Percentiles rank a stretch among this genome's conserved stretches.
phyloP scores from a whole-genome alignment of 208 protist genomes.

The Wallacemonas sp. region DNA sequence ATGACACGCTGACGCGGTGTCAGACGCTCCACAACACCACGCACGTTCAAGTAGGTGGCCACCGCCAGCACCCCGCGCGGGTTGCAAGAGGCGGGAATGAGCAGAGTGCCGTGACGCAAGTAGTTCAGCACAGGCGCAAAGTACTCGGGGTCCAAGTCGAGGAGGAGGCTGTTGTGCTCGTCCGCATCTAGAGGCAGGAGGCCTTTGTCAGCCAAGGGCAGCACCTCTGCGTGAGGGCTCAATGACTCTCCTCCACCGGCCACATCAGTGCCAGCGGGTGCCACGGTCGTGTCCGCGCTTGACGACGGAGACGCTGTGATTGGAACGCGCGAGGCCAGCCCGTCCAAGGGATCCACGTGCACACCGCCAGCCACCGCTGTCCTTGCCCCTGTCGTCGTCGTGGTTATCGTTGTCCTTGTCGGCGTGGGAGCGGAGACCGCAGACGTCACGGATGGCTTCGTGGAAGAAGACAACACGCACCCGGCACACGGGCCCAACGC shows the following conservation, averaged over 20 bases:
- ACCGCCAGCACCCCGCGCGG: slow-evolving; percentile 66
- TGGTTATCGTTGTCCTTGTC: background rate
- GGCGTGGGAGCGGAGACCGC: background rate
- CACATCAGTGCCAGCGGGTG: background rate
- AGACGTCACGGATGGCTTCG: too few relatives aligned
- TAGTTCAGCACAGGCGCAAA: slow-evolving; percentile 85
- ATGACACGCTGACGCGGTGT: slow-evolving; percentile 26
- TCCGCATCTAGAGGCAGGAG: slow-evolving; percentile 58
- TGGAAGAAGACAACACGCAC: too few relatives aligned
- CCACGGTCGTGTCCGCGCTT: too few relatives aligned
- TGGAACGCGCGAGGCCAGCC: too few relatives aligned
- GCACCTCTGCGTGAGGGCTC: background rate
- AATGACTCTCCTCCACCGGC: slow-evolving; percentile 9
- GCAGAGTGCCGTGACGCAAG: slow-evolving; percentile 58
- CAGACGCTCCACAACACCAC: slow-evolving; percentile 52
- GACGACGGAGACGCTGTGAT: too few relatives aligned
- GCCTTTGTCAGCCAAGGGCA: background rate
- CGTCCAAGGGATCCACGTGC: background rate
- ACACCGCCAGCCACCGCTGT: slow-evolving; percentile 1
- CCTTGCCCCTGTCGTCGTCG: too few relatives aligned
- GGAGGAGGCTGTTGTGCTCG: slow-evolving; percentile 56
- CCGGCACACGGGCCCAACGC: too few relatives aligned
- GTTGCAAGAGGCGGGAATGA: slow-evolving; percentile 56
- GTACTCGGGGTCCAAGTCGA: slow-evolving; percentile 83
- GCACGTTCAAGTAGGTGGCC: slow-evolving; percentile 77